These are phyloP conservation scores for Coniochaeta pulveracea DNA, from an alignment of 2,329 filamentous ascomycete species.

Conservation along the genomic window DNA sequence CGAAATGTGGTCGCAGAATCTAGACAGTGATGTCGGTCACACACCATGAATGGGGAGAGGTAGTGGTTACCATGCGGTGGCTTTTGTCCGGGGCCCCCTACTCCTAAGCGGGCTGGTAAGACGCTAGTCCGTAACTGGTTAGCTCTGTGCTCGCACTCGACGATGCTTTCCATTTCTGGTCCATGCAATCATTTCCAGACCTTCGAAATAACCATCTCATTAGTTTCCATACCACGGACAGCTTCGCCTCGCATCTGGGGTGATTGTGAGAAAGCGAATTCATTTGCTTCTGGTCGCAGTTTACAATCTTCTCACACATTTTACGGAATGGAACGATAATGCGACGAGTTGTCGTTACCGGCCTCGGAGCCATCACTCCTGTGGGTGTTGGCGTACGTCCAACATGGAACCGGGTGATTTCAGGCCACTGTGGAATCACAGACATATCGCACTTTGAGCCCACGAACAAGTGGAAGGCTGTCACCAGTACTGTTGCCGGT, in stretches of 20 bases:
- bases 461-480: constrained; percentile 47
- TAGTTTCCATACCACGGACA: no score
- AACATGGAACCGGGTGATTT: constrained; percentile 73
- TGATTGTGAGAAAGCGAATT: neutral
- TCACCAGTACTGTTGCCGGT: constrained; percentile 80
- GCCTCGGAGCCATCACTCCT: constrained; percentile 72
- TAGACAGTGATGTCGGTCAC: no score
- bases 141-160: no score
- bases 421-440: constrained; percentile 68
- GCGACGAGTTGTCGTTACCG: constrained; percentile 73
- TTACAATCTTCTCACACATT: neutral
- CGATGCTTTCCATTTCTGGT: no score
- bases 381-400: constrained; percentile 67
- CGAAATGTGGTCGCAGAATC: no score
- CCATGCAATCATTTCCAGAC: no score
- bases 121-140: neutral
- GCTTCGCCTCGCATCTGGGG: no score
- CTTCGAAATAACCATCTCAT: no score
- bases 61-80: constrained; percentile 1
- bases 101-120: neutral
- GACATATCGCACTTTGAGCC: constrained; percentile 54
- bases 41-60: neutral
- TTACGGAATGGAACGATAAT: constrained; percentile 33
- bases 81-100: neutral
- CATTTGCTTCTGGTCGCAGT: neutral